Evolutionary conservation across 306 rosid genomes (phyloP).

Genomic region (Lithocarpus polystachyus): DNA sequence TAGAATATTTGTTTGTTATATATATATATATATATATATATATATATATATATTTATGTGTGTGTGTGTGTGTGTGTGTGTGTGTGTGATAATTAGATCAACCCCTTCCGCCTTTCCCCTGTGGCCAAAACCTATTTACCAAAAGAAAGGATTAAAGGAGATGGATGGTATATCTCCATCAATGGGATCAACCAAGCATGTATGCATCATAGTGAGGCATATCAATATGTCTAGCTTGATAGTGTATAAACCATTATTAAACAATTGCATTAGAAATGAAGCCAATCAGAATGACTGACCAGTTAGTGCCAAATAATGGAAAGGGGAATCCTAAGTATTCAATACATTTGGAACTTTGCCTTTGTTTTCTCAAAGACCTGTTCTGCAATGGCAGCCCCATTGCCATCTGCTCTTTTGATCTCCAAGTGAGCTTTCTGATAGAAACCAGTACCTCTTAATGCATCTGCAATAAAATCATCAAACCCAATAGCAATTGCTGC

Average conservation of each 20-base stretch:
- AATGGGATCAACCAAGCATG: constrained; percentile 9
- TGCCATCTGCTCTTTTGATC: constrained; percentile 92
- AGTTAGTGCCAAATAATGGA: not conserved
- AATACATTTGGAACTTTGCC: constrained; percentile 77
- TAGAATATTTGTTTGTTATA: not conserved
- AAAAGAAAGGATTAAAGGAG: not conserved
- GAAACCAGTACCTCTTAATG: constrained; percentile 80
- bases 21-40: not conserved
- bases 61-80: no score
- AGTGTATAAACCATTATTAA: constrained; percentile 17
- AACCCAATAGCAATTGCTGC: constrained; percentile 96
- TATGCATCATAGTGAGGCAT: constrained; percentile 11
- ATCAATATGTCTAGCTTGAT: constrained; percentile 13
- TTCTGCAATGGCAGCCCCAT: constrained; percentile 75
- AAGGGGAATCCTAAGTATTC: constrained; percentile 13
- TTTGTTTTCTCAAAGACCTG: constrained; percentile 91
- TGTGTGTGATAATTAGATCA: no score
- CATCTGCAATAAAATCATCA: constrained; percentile 92
- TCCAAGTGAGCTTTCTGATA: constrained; percentile 88
- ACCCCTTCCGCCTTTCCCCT: no score
- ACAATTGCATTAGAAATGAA: constrained; percentile 25
- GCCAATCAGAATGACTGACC: constrained; percentile 18
- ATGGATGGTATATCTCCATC: not conserved
- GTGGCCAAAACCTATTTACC: no score
- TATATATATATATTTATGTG: not conserved